Base-by-base conservation (phyloP, 1,284 basidiomycete species). In the Apiotrichum domesticum region DNA sequence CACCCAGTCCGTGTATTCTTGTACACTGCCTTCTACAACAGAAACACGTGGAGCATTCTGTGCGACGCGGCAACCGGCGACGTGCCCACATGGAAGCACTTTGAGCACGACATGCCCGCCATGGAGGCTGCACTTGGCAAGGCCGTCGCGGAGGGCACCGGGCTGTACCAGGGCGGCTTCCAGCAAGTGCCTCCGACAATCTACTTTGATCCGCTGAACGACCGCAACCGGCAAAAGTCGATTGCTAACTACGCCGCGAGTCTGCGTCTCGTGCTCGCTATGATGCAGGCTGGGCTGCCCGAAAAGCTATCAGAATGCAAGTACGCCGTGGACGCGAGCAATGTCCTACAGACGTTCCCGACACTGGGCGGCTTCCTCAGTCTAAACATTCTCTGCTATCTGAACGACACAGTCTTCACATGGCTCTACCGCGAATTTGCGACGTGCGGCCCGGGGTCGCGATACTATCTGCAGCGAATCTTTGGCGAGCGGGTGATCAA, bases 161-260 rank as follows among this genome's bases (percentile, higher is more conserved):
- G 42, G 13, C 62, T 70, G 42, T 70, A 68, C 54, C 54, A 49
- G 11, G 59, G 57, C 13, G 64, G 58, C 11, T 70, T 70, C 54
- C 68, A 70, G 55, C 34, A 66, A n/a, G 68, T 70, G 5, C 68
- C 68, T 11, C 68, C 68, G 1, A 68, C 64, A 0, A 42, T 64
- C n/a, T 66, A 68, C 55, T 70, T 67, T 13, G 37, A 39, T 13
- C 37, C 37, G 7, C 37, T 8, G 29, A 14, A 57, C 34, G 34
- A 59, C 46, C 46, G 59, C 6, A 61, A 61, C 51, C 10, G 37
- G 5, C 29, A 34, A 15, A 56, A 52, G 50, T 42, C 41, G 3
- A 53, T 64, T 9, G 47, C 49, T 4, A 61, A 70, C 52, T 70
- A 61, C 35, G 67, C 64, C 2, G 63, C 68, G 14, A 57, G 58